phyloP scores from a whole-genome alignment of 352 stramenopile species.

The Pythium oligandrum region DNA sequence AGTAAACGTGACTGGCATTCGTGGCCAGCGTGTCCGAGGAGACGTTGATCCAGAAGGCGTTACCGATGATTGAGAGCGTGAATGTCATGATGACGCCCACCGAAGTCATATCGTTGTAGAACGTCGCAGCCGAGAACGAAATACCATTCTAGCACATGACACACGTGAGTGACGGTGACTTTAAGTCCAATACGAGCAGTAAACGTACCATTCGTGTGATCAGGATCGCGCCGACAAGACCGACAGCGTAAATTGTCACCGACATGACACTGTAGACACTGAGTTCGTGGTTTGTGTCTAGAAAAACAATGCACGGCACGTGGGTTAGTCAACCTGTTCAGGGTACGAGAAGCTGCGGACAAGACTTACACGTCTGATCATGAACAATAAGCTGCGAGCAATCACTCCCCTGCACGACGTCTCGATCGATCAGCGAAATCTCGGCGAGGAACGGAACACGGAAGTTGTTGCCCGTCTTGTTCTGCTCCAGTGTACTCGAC shows the following conservation, averaged over 20 bases:
- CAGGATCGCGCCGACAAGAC: slow-evolving; percentile 64
- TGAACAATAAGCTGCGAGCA: slow-evolving; percentile 68
- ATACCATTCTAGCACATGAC: slow-evolving; percentile 55
- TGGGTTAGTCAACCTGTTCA: background rate
- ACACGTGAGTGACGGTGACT: background rate
- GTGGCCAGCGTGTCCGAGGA: slow-evolving; percentile 40
- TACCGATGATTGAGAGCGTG: slow-evolving; percentile 62
- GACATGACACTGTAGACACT: slow-evolving; percentile 88
- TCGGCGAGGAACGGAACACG: slow-evolving; percentile 47
- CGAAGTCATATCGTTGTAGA: slow-evolving; percentile 87
- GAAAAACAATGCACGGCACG: background rate
- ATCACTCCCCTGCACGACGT: slow-evolving; percentile 47
- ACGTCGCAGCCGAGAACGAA: slow-evolving; percentile 62
- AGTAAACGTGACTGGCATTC: slow-evolving; percentile 66
- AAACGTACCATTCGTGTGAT: slow-evolving; percentile 72
- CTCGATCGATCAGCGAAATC: slow-evolving; percentile 56
- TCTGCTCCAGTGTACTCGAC: slow-evolving; percentile 12
- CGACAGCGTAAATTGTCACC: slow-evolving; percentile 75
- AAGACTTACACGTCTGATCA: slow-evolving; percentile 25
- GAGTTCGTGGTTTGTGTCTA: slow-evolving; percentile 28
- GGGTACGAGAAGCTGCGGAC: no score
- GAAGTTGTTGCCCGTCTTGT: slow-evolving; percentile 16
- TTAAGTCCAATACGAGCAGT: background rate
- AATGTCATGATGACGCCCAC: slow-evolving; percentile 74
- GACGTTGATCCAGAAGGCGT: slow-evolving; percentile 79